Percentiles rank a stretch among this genome's conserved stretches.
phyloP scores from a whole-genome alignment of 2,329 filamentous ascomycete species.

The Scytalidium sp. region DNA sequence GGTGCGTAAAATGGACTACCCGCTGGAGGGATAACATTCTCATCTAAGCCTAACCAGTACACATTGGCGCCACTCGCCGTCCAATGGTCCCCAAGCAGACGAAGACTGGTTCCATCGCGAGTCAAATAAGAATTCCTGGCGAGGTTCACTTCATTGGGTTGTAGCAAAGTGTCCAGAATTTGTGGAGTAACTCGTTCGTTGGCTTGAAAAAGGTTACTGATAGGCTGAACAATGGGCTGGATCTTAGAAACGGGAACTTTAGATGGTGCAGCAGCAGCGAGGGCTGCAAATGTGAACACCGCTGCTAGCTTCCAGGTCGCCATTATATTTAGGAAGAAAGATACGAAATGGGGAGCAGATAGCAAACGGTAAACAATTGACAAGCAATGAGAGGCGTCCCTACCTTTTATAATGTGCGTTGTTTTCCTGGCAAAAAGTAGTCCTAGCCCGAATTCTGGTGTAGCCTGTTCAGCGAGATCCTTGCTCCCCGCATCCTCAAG shows the following conservation, averaged over 20 bases:
- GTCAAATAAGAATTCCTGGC: conserved; percentile 25
- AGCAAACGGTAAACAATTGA: too few species aligned
- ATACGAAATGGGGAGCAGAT: too few species aligned
- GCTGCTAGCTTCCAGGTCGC: not conserved
- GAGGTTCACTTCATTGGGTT: conserved; percentile 12
- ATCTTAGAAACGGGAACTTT: not conserved
- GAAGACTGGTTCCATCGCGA: conserved; percentile 33
- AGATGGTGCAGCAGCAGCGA: not conserved
- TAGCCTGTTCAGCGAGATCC: too few species aligned
- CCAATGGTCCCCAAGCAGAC: conserved; percentile 37
- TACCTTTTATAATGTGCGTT: too few species aligned
- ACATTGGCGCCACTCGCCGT: conserved; percentile 45
- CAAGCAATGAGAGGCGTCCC: too few species aligned
- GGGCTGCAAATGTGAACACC: not conserved
- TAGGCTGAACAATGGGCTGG: not conserved
- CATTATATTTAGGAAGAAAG: not conserved
- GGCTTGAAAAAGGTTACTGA: conserved; percentile 11
- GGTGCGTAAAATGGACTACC: conserved; percentile 43
- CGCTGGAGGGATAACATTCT: conserved; percentile 42
- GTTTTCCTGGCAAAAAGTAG: too few species aligned
- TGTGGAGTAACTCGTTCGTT: conserved; percentile 14
- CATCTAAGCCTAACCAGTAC: conserved; percentile 49
- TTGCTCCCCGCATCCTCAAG: too few species aligned
- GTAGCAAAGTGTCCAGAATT: conserved; percentile 14
- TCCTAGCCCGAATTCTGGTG: too few species aligned